Conservation (phyloP, 768 basidiomycete species). For the Clathrus columnatus region DNA sequence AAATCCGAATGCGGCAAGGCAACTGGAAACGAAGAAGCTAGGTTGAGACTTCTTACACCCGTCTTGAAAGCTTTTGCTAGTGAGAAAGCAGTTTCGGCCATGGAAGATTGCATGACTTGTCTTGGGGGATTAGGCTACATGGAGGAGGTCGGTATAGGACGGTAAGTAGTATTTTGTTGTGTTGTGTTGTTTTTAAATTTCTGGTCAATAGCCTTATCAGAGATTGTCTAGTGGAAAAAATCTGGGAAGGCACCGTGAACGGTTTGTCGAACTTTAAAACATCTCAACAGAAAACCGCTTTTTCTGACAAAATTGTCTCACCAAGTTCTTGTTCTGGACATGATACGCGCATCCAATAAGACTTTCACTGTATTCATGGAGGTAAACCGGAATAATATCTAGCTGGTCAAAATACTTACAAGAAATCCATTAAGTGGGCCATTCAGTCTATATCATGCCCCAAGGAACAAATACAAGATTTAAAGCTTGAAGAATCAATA, state of each 20-base stretch:
- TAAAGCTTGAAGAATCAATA: conserved; percentile 15
- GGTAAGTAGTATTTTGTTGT: conserved; percentile 22
- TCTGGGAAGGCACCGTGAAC: conserved; percentile 64
- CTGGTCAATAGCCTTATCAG: conserved; percentile 37
- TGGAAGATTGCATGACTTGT: conserved; percentile 68
- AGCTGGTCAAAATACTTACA: background rate
- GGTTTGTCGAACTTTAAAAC: background rate
- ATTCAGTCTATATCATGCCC: conserved; percentile 33
- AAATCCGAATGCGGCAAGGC: conserved; percentile 50
- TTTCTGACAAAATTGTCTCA: conserved; percentile 22
- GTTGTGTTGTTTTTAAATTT: background rate
- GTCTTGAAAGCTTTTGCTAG: conserved; percentile 63
- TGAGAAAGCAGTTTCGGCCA: conserved; percentile 50
- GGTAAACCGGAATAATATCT: conserved; percentile 25
- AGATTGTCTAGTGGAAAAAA: conserved; percentile 68
- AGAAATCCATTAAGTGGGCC: conserved; percentile 40
- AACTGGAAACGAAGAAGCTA: conserved; percentile 36
- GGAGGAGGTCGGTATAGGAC: conserved; percentile 69
- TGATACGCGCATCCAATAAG: conserved; percentile 42
- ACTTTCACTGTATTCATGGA: conserved; percentile 39
- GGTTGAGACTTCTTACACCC: conserved; percentile 60
- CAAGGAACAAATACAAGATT: conserved; percentile 25
- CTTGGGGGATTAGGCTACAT: conserved; percentile 77
- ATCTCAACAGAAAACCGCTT: background rate
- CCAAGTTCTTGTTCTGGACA: conserved; percentile 57